Percentiles rank a stretch among this genome's conserved stretches.
These are phyloP conservation scores for Beta corolliflora DNA, from an alignment of 179 eudicot species.

Conservation along the genomic window DNA sequence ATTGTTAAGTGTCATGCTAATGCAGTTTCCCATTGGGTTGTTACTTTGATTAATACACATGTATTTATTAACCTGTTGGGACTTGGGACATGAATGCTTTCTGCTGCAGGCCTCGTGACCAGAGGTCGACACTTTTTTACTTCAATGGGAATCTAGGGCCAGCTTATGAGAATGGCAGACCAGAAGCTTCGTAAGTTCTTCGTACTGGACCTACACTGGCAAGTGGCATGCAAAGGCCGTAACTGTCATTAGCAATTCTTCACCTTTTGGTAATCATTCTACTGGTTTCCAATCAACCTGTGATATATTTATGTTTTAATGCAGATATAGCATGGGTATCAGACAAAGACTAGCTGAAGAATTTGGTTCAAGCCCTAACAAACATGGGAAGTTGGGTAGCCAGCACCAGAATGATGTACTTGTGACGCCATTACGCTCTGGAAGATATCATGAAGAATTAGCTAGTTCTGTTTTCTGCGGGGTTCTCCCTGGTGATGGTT, in stretches of 20 bases:
- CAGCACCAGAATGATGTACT: slow-evolving; percentile 81
- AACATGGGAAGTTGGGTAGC: slow-evolving; percentile 82
- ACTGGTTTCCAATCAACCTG: slow-evolving; percentile 5
- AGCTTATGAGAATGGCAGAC: slow-evolving; percentile 83
- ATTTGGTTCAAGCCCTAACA: slow-evolving; percentile 80
- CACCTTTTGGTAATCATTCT: not conserved
- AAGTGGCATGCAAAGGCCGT: not conserved
- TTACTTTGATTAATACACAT: not conserved
- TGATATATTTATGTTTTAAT: slow-evolving; percentile 12
- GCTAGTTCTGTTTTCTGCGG: slow-evolving; percentile 91
- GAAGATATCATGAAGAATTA: slow-evolving; percentile 60
- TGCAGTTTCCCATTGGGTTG: not conserved
- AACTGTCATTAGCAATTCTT: slow-evolving; percentile 6
- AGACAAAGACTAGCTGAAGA: slow-evolving; percentile 87
- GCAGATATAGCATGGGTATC: slow-evolving; percentile 98
- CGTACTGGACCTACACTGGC: not conserved
- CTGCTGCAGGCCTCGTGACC: slow-evolving; percentile 69
- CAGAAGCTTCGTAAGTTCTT: slow-evolving; percentile 76
- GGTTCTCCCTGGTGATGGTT: slow-evolving; percentile 96
- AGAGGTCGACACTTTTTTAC: slow-evolving; percentile 73
- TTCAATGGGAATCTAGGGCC: slow-evolving; percentile 96
- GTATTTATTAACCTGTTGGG: not conserved
- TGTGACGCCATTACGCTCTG: slow-evolving; percentile 73
- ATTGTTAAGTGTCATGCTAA: not conserved
- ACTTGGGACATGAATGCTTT: slow-evolving; percentile 15